Conservation (phyloP, 2,329 filamentous ascomycete species). For the Drechslerella coelobrocha region DNA sequence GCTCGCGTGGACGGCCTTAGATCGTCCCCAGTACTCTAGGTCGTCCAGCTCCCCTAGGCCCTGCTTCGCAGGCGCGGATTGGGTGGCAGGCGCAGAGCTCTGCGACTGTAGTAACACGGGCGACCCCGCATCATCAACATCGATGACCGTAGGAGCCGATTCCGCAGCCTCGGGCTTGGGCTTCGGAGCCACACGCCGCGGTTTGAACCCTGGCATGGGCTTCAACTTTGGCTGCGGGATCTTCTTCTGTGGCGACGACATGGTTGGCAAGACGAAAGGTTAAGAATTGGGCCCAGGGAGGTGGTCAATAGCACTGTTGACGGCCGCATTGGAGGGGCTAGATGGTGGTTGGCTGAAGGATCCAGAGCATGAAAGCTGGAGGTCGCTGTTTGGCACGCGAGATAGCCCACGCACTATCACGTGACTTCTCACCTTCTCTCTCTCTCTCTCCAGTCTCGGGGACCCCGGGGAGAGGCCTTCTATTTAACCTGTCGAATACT, state of each 20-base stretch:
- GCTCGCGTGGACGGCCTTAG: slow-evolving; percentile 31
- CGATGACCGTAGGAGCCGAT: not conserved
- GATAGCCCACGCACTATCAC: not conserved
- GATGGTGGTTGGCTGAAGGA: not conserved
- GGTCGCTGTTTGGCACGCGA: not conserved
- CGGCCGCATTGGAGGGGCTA: not conserved
- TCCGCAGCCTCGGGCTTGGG: not conserved
- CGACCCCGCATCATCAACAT: not conserved
- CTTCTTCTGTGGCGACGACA: slow-evolving; percentile 19
- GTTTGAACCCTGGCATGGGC: slow-evolving; percentile 25
- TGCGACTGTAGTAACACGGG: slow-evolving; percentile 17
- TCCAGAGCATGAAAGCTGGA: not conserved
- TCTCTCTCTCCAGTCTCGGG: too few relatives aligned
- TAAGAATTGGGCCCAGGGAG: not conserved
- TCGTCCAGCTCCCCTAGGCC: slow-evolving; percentile 21
- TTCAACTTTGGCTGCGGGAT: slow-evolving; percentile 18
- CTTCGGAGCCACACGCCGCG: not conserved
- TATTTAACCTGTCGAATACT: too few relatives aligned
- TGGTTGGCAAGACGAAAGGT: not conserved
- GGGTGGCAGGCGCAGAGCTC: not conserved
- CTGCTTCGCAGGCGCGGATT: not conserved
- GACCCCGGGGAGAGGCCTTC: too few relatives aligned
- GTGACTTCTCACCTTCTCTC: not conserved
- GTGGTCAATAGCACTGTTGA: not conserved
- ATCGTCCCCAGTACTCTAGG: slow-evolving; percentile 34